Percentiles rank a stretch among this genome's conserved stretches.
These are phyloP conservation scores for Arabis alpina DNA, from an alignment of 345 rosid species.

Conservation along the genomic window DNA sequence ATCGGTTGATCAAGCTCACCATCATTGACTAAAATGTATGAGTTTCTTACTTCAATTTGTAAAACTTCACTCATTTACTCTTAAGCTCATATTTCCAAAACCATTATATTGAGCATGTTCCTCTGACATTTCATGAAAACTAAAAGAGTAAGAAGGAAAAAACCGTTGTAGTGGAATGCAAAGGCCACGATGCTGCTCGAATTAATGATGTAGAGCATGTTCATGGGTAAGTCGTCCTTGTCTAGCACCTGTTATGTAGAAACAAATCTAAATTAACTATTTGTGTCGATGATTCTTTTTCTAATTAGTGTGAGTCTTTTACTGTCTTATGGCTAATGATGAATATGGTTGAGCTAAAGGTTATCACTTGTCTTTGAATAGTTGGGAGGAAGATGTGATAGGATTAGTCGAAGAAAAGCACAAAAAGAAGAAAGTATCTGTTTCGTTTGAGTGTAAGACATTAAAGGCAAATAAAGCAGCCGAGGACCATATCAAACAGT, in stretches of 20 bases:
- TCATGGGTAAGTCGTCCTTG: conserved; percentile 64
- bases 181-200: conserved; percentile 95
- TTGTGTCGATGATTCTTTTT: too few relatives aligned
- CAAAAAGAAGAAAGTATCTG: conserved; percentile 61
- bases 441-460: conserved; percentile 88
- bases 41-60: background rate
- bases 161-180: conserved; percentile 80
- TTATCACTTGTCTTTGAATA: conserved; percentile 36
- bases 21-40: conserved; percentile 74
- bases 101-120: background rate
- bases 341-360: conserved; percentile 10
- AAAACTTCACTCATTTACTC: background rate
- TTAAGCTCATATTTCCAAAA: background rate
- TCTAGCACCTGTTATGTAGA: too few relatives aligned
- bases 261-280: too few relatives aligned
- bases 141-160: conserved; percentile 75
- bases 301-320: background rate
- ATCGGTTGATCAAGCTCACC: conserved; percentile 81
- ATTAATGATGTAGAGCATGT: conserved; percentile 74
- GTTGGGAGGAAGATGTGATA: conserved; percentile 84
- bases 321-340: background rate
- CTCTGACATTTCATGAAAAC: background rate
- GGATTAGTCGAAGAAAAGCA: conserved; percentile 68
- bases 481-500: conserved; percentile 79
- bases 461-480: conserved; percentile 90